phyloP scores from a whole-genome alignment of 2,329 filamentous ascomycete species.

The Rachicladosporium sp. region DNA sequence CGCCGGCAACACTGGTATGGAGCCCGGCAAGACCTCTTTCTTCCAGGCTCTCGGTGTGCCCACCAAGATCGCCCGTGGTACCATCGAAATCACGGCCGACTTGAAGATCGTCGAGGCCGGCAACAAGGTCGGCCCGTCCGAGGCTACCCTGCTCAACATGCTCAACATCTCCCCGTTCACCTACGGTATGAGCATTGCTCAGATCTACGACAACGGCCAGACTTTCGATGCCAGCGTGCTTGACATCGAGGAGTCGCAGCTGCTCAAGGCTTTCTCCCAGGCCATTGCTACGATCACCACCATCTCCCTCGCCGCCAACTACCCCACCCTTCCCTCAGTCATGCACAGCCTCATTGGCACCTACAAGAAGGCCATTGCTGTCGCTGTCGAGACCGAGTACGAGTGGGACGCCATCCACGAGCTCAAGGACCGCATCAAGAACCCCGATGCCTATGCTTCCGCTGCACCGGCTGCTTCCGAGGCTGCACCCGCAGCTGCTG shows the following conservation, averaged over 20 bases:
- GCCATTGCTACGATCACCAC: constrained; percentile 79
- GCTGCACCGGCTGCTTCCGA: constrained; percentile 56
- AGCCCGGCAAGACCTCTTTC: constrained; percentile 99
- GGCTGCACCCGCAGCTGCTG: constrained; percentile 39
- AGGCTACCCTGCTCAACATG: constrained; percentile 98
- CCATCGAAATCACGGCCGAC: constrained; percentile 98
- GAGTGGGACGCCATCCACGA: constrained; percentile 92
- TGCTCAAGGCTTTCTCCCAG: constrained; percentile 67
- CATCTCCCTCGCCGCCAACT: constrained; percentile 85
- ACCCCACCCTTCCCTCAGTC: constrained; percentile 90
- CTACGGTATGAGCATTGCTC: constrained; percentile 90
- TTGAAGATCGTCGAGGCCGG: constrained; percentile 93
- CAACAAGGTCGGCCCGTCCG: constrained; percentile 92
- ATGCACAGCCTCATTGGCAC: constrained; percentile 92
- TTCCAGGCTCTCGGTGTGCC: constrained; percentile 99
- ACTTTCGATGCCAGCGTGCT: constrained; percentile 74
- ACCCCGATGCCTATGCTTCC: constrained; percentile 90
- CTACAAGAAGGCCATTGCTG: constrained; percentile 93
- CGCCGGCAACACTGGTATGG: constrained; percentile 99
- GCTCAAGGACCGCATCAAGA: constrained; percentile 99
- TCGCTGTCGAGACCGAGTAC: constrained; percentile 82
- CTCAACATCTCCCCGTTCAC: constrained; percentile 99
- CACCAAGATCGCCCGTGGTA: constrained; percentile 99
- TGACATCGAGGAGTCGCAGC: constrained; percentile 89
- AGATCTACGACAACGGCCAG: constrained; percentile 98